Base-by-base conservation (phyloP, 345 rosid species). In the Sapria himalayana region DNA sequence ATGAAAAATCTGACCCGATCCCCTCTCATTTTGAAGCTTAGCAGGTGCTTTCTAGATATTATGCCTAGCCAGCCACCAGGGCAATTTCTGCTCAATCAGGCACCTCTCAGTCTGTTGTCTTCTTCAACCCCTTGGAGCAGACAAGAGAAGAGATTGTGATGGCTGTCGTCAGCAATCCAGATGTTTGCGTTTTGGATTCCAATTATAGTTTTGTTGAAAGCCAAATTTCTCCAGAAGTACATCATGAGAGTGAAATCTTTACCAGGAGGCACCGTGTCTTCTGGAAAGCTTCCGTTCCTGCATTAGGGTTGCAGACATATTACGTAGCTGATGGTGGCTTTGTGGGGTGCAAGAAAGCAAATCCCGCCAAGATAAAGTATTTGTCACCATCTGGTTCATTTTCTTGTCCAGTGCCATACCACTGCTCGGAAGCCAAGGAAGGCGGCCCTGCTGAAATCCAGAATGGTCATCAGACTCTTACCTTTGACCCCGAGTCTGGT, bases 231-330 rank as follows among this genome's bases (percentile, higher is more conserved):
- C 99, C 99, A 14, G 99, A 89, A 59, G 39, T 79, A 58, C 93
- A 70, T 59, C 99, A 89, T 58, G 81, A 66, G 41, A 56, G 54
- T 60, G 80, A 74, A 39, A 41, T 62, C 21, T 89, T 79, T 50
- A 84, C 92, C 0, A 93, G 93, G 42, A 67, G 66, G 56, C 99
- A 89, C 59, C 81, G 93, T 9, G 52, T 82, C 22, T 65, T 76
- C 69, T 89, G 93, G 93, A 84, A 75, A 70, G 93, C 85, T 55
- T 66, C 81, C 43, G 65, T 79, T 43, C 93, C 99, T 47, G 71
- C 95, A 40, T 43, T 82, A 80, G 98, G 98, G 29, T 50, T 89
- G 64, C 71, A 73, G 63, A 73, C 66, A n/a, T 89, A 84, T 66
- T 77, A 74, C 53, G 61, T 89, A 60, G 84, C 69, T 22, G 77